Evolutionary conservation across 768 basidiomycete species (phyloP).

Genomic region (Pholiota molesta): DNA sequence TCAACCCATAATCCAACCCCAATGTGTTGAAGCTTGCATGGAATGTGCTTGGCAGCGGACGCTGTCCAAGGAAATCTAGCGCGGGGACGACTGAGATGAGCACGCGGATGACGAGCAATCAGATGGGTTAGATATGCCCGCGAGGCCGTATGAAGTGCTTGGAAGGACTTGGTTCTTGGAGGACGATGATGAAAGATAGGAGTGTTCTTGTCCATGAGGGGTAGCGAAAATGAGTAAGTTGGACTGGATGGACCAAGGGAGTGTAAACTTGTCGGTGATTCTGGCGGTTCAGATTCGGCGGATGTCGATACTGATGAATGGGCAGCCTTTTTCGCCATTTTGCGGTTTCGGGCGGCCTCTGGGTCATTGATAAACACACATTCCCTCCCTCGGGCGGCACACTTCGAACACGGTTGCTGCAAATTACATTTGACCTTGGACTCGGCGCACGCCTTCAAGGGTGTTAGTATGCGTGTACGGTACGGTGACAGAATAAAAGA

Average conservation of each 20-base stretch:
- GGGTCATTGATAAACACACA: constrained; percentile 64
- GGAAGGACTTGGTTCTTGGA: constrained; percentile 18
- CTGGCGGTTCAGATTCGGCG: constrained; percentile 20
- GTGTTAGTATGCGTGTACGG: constrained; percentile 9
- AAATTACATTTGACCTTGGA: constrained; percentile 80
- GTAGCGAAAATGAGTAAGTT: constrained; percentile 20
- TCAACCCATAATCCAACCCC: constrained; percentile 30
- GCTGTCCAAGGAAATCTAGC: constrained; percentile 39
- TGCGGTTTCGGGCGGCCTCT: constrained; percentile 43
- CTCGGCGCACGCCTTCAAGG: constrained; percentile 59
- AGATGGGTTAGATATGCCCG: constrained; percentile 27
- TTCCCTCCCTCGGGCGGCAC: constrained; percentile 60
- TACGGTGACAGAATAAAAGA: constrained; percentile 9
- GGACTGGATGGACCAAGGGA: constrained; percentile 26
- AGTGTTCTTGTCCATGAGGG: constrained; percentile 21
- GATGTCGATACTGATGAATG: constrained; percentile 19
- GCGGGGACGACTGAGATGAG: constrained; percentile 41
- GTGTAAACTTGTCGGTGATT: constrained; percentile 20
- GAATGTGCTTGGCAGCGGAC: constrained; percentile 30
- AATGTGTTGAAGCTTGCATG: constrained; percentile 34
- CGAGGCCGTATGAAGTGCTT: constrained; percentile 21
- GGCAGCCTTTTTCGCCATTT: constrained; percentile 33
- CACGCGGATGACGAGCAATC: constrained; percentile 39
- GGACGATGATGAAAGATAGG: constrained; percentile 24
- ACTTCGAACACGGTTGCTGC: constrained; percentile 69